Evolutionary conservation across 2,329 filamentous ascomycete genomes (phyloP).

Genomic region (Phialocephala subalpina): DNA sequence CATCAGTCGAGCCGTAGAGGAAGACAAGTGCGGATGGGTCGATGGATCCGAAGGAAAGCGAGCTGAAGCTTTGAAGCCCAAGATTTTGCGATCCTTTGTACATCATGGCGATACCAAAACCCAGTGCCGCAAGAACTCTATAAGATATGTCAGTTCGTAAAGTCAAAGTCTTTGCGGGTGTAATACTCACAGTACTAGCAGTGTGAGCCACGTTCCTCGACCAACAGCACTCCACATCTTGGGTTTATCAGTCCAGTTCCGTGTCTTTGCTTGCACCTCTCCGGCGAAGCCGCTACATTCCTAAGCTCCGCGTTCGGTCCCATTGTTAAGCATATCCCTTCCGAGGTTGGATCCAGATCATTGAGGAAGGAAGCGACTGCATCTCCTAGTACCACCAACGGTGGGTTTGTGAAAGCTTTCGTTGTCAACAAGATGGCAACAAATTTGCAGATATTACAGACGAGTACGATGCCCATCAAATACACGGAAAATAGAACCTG

Average conservation of each 20-base stretch:
- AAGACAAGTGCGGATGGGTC: not conserved
- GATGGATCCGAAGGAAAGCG: not conserved
- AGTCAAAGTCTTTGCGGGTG: not conserved
- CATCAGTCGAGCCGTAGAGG: constrained; percentile 4
- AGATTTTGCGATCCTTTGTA: not conserved
- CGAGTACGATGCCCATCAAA: constrained; percentile 33
- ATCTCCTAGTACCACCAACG: constrained; percentile 45
- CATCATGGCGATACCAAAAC: not conserved
- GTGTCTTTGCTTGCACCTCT: not conserved
- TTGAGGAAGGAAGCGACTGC: constrained; percentile 46
- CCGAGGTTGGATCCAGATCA: constrained; percentile 39
- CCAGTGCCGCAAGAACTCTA: not conserved
- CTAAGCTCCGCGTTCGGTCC: not conserved
- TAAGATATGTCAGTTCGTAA: not conserved
- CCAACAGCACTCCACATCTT: not conserved
- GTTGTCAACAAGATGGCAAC: constrained; percentile 34
- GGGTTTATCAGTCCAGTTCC: not conserved
- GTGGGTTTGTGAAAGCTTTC: constrained; percentile 24
- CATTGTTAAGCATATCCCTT: constrained; percentile 14
- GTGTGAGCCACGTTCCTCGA: not conserved
- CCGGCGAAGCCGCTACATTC: too few relatives aligned
- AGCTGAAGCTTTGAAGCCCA: not conserved
- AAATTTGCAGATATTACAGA: constrained; percentile 40
- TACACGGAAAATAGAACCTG: not conserved
- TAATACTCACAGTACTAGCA: not conserved